Evolutionary conservation across 129 eudicot species (phyloP).

Genomic region (Flaveria brownii): DNA sequence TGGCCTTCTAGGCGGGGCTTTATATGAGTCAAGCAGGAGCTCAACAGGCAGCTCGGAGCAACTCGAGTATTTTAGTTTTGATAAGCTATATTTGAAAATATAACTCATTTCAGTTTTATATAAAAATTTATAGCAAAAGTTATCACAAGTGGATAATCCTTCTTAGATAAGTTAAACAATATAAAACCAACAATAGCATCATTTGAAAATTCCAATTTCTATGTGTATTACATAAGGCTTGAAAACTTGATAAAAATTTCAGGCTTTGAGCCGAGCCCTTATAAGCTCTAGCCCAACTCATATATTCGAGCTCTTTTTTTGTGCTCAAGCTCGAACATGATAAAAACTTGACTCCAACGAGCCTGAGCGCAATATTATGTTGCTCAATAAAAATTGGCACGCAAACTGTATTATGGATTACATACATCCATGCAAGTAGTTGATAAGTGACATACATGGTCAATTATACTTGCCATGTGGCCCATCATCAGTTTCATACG

Average conservation of each 20-base stretch:
- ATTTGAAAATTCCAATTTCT: neutral
- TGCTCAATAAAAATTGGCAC: neutral
- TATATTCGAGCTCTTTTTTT: constrained; percentile 1
- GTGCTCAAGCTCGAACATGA: neutral
- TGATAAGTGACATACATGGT: neutral
- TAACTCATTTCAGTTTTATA: neutral
- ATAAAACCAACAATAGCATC: neutral
- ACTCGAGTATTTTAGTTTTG: neutral
- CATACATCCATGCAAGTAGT: neutral
- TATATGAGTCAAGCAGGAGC: neutral
- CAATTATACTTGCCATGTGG: neutral
- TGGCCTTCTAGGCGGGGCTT: neutral
- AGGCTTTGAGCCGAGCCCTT: neutral
- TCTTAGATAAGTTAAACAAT: neutral
- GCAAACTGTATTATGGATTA: neutral
- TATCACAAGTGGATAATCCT: neutral
- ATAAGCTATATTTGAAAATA: neutral
- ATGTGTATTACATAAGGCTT: neutral
- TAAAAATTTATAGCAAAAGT: neutral
- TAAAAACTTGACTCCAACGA: neutral
- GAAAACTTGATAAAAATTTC: neutral
- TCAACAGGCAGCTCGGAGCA: neutral
- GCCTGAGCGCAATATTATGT: neutral
- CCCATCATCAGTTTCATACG: neutral
- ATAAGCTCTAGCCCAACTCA: neutral